phyloP scores from a whole-genome alignment of 352 stramenopile species.

The Globisporangium iwayamae region DNA sequence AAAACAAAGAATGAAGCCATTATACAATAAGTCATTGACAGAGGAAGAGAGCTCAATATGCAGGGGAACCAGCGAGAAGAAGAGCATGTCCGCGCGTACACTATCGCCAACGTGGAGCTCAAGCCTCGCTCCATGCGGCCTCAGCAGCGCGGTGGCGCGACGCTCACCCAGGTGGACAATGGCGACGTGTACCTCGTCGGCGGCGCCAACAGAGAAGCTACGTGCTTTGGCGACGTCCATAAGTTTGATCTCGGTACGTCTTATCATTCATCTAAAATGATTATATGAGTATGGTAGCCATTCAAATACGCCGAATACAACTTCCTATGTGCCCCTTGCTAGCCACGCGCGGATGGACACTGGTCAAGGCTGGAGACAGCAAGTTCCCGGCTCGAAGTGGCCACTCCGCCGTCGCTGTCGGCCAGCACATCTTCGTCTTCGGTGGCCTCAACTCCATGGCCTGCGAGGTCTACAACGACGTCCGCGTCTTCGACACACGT shows the following conservation, averaged over 20 bases:
- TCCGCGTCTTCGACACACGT: conserved; percentile 48
- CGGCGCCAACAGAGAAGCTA: conserved; percentile 47
- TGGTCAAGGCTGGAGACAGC: conserved; percentile 14
- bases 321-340: not conserved
- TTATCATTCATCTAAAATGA: not conserved
- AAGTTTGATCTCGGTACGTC: conserved; percentile 46
- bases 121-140: conserved; percentile 17
- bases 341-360: conserved; percentile 24
- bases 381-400: conserved; percentile 49
- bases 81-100: not conserved
- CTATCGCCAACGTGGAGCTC: conserved; percentile 7
- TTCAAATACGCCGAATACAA: not conserved
- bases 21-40: not conserved
- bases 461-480: conserved; percentile 51
- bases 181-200: conserved; percentile 57
- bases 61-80: conserved; percentile 6
- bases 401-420: conserved; percentile 53
- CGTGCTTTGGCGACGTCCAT: conserved; percentile 54
- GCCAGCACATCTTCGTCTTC: conserved; percentile 45
- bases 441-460: conserved; percentile 45
- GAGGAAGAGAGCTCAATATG: not conserved
- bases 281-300: not conserved
- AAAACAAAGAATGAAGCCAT: not conserved
- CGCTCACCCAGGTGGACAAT: conserved; percentile 39
- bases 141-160: conserved; percentile 37